These are phyloP conservation scores for Penicillium sp. DNA, from an alignment of 2,329 filamentous ascomycete genomes.

Conservation along the genomic window DNA sequence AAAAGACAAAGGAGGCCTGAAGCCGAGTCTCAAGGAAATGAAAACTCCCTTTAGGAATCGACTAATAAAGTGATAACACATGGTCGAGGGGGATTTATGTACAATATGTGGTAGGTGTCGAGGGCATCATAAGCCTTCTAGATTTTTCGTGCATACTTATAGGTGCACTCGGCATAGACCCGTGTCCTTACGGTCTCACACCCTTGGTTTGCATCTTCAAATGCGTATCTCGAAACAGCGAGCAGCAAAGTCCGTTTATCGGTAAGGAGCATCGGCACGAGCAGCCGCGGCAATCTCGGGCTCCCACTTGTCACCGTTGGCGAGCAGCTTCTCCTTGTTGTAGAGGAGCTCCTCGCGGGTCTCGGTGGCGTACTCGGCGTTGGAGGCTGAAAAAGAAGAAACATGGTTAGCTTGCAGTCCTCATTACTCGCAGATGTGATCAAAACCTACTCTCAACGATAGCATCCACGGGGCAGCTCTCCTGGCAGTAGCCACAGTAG, in stretches of 20 bases:
- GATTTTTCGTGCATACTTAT: constrained; percentile 15
- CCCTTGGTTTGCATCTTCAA: constrained; percentile 4
- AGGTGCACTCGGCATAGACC: constrained; percentile 5
- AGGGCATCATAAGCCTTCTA: constrained; percentile 16
- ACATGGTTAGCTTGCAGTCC: constrained; percentile 5
- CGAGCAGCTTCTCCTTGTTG: constrained; percentile 91
- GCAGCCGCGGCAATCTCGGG: constrained; percentile 89
- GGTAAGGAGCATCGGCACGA: constrained; percentile 87
- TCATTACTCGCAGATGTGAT: neutral
- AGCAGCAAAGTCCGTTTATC: constrained; percentile 49
- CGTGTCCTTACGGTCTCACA: constrained; percentile 6
- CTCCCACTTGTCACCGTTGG: constrained; percentile 96
- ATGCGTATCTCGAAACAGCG: neutral
- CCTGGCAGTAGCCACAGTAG: constrained; percentile 98
- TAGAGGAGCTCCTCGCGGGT: constrained; percentile 90
- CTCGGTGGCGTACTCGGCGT: constrained; percentile 71
- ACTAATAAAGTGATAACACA: constrained; percentile 32
- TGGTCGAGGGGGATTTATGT: constrained; percentile 29
- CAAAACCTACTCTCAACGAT: constrained; percentile 65
- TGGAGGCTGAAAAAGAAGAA: constrained; percentile 49
- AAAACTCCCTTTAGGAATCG: constrained; percentile 22
- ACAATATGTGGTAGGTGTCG: constrained; percentile 25
- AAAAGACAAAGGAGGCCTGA: constrained; percentile 18
- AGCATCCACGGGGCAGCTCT: constrained; percentile 96
- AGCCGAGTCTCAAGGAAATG: constrained; percentile 13